phyloP scores from a whole-genome alignment of 768 basidiomycete species.

The Gyrodon lividus region DNA sequence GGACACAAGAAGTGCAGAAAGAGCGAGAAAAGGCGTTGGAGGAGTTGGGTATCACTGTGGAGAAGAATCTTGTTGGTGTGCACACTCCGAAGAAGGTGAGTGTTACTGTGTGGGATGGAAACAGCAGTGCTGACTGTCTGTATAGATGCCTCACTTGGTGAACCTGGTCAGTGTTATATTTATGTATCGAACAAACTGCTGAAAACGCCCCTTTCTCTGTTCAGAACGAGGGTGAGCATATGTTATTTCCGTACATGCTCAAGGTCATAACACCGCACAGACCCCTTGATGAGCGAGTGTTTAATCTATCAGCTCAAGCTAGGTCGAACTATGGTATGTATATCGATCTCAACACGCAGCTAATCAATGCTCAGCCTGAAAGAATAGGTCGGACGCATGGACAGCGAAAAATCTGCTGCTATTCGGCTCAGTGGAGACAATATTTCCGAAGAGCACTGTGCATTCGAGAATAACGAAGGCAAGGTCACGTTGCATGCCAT shows the following conservation, averaged over 20 bases:
- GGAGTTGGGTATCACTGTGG: conserved; percentile 95
- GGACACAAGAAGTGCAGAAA: conserved; percentile 93
- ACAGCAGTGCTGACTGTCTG: conserved; percentile 10
- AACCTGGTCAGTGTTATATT: conserved; percentile 67
- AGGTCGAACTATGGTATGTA: conserved; percentile 71
- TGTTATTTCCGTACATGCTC: conserved; percentile 1
- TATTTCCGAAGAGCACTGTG: conserved; percentile 90
- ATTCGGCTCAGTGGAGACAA: conserved; percentile 92
- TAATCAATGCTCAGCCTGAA: conserved; percentile 13
- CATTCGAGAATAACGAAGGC: conserved; percentile 83
- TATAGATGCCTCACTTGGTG: conserved; percentile 89
- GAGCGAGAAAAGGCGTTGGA: conserved; percentile 97
- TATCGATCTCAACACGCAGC: neutral
- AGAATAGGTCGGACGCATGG: conserved; percentile 78
- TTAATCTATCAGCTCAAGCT: conserved; percentile 89
- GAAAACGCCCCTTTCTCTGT: conserved; percentile 11
- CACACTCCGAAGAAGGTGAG: conserved; percentile 93
- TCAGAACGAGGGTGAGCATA: conserved; percentile 67
- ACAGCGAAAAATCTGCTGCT: conserved; percentile 76
- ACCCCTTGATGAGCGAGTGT: conserved; percentile 97
- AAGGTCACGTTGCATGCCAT: conserved; percentile 80
- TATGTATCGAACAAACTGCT: conserved; percentile 4
- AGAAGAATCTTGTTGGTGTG: conserved; percentile 94
- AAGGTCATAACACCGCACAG: conserved; percentile 38
- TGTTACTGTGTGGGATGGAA: conserved; percentile 4